Conservation (phyloP, 2,329 filamentous ascomycete genomes). For the Pleoardoris graminearum region DNA sequence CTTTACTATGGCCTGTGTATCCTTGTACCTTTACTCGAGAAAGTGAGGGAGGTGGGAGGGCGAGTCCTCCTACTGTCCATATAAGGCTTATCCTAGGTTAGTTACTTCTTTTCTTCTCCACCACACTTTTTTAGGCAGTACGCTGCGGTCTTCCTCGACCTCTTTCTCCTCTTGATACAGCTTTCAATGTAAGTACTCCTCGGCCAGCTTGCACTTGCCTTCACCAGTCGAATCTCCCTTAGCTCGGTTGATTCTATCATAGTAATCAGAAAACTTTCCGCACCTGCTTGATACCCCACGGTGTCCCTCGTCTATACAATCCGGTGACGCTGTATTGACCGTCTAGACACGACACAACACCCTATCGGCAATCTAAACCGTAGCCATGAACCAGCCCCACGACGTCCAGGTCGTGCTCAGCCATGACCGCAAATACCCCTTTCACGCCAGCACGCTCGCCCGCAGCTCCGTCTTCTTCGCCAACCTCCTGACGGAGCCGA, state of each 20-base stretch:
- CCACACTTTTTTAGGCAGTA: background rate
- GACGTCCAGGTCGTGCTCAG: constrained; percentile 41
- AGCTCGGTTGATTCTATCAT: background rate
- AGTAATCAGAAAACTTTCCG: background rate
- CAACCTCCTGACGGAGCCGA: constrained; percentile 33
- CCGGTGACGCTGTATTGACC: background rate
- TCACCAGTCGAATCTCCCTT: background rate
- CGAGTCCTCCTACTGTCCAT: background rate
- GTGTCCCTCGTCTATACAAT: background rate
- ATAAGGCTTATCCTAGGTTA: background rate
- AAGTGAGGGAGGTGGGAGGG: background rate
- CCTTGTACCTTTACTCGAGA: background rate
- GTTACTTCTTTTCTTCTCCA: background rate
- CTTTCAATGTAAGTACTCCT: too few species aligned
- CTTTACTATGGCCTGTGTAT: too few species aligned
- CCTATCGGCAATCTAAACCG: background rate
- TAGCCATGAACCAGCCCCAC: constrained; percentile 37
- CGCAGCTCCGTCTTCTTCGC: constrained; percentile 38
- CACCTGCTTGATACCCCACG: background rate
- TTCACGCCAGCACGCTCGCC: constrained; percentile 42
- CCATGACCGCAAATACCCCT: constrained; percentile 33
- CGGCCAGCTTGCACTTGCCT: background rate
- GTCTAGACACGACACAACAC: background rate
- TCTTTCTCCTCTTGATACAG: too few species aligned
- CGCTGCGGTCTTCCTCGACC: too few species aligned